Conservation (phyloP, 2,329 filamentous ascomycete genomes). For the Claviceps sp. region DNA sequence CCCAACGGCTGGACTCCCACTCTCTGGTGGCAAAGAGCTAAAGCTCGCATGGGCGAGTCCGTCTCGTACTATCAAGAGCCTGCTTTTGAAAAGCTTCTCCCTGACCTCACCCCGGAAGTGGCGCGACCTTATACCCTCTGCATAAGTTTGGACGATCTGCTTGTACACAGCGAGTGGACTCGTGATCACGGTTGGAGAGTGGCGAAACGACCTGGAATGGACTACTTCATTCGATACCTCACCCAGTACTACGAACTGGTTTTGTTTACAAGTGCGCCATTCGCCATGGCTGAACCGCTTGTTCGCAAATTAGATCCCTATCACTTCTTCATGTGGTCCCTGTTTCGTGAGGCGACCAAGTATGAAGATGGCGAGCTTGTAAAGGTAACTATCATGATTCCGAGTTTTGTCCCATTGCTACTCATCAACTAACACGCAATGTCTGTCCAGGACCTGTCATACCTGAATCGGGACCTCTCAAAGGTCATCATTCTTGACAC, state of each 20-base stretch:
- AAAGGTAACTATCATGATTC: slow-evolving; percentile 48
- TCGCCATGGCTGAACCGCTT: slow-evolving; percentile 71
- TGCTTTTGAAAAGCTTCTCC: slow-evolving; percentile 84
- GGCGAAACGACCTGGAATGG: slow-evolving; percentile 85
- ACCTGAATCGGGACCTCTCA: slow-evolving; percentile 87
- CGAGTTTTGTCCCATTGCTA: background rate
- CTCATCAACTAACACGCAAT: background rate
- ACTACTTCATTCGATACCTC: slow-evolving; percentile 95
- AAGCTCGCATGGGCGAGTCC: slow-evolving; percentile 59
- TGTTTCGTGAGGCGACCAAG: slow-evolving; percentile 92
- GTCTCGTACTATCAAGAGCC: slow-evolving; percentile 93
- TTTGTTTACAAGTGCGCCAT: slow-evolving; percentile 82
- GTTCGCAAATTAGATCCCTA: slow-evolving; percentile 90
- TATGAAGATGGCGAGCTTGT: slow-evolving; percentile 94
- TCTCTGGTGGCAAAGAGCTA: slow-evolving; percentile 70
- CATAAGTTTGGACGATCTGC: slow-evolving; percentile 80
- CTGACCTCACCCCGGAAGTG: slow-evolving; percentile 64
- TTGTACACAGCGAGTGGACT: slow-evolving; percentile 90
- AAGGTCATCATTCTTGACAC: slow-evolving; percentile 95
- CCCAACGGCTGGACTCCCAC: slow-evolving; percentile 66
- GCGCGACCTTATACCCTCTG: slow-evolving; percentile 86
- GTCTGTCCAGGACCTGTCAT: slow-evolving; percentile 66
- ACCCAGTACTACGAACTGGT: slow-evolving; percentile 98
- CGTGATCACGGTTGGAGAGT: slow-evolving; percentile 90
- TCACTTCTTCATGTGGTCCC: slow-evolving; percentile 86